phyloP scores from a whole-genome alignment of 2,329 filamentous ascomycete genomes.

The Dactylellina leptospora region DNA sequence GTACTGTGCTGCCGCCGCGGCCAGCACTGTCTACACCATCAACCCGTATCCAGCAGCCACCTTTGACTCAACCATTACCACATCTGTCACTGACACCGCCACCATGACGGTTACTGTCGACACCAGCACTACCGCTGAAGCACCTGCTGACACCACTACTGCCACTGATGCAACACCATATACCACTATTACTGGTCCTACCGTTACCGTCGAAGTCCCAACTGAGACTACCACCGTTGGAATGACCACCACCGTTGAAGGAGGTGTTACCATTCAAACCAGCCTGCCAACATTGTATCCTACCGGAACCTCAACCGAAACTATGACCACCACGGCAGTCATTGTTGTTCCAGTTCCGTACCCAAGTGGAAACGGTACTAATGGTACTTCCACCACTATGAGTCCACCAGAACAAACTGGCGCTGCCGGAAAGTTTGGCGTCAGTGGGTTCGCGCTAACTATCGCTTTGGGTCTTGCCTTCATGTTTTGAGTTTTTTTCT shows the following conservation, averaged over 20 bases:
- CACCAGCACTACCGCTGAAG: constrained; percentile 9
- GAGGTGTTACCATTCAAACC: background rate
- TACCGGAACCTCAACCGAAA: constrained; percentile 9
- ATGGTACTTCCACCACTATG: constrained; percentile 6
- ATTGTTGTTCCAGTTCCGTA: constrained; percentile 19
- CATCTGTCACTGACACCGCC: constrained; percentile 12
- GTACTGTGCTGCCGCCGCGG: constrained; percentile 41
- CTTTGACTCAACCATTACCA: constrained; percentile 33
- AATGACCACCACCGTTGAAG: background rate
- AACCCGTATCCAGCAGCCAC: constrained; percentile 13
- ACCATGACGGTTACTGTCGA: constrained; percentile 9
- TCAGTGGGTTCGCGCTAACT: constrained; percentile 45
- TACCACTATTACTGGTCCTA: background rate
- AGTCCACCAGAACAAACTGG: constrained; percentile 42
- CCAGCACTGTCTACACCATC: constrained; percentile 40
- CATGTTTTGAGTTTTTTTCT: constrained; percentile 20
- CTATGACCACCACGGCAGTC: constrained; percentile 30
- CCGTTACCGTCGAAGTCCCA: background rate
- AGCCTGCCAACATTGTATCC: background rate
- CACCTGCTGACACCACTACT: constrained; percentile 11
- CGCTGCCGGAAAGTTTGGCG: constrained; percentile 42
- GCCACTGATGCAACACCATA: constrained; percentile 9
- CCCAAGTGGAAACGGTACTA: constrained; percentile 35
- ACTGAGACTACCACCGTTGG: constrained; percentile 1
- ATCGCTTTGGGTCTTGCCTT: constrained; percentile 48